phyloP scores from a whole-genome alignment of 2,329 filamentous ascomycete genomes.

The Xylariaceae sp. region DNA sequence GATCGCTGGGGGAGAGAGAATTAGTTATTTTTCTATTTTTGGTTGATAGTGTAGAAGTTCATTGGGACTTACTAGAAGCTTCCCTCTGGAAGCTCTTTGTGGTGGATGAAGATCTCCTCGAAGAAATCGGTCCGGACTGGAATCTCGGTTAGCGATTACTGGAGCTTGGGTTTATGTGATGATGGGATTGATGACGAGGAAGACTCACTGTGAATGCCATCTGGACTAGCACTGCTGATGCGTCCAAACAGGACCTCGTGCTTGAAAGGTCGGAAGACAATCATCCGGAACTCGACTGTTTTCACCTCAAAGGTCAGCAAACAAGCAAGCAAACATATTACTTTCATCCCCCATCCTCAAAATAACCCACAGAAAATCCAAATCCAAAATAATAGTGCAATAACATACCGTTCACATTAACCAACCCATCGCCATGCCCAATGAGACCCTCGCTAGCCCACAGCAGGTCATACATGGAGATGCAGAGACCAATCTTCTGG shows the following conservation, averaged over 20 bases:
- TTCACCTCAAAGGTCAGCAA: background rate
- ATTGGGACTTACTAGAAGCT: slow-evolving; percentile 65
- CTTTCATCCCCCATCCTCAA: background rate
- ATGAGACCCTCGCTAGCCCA: slow-evolving; percentile 91
- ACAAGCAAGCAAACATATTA: too few relatives aligned
- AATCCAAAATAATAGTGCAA: background rate
- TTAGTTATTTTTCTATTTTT: slow-evolving; percentile 28
- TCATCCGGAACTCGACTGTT: slow-evolving; percentile 83
- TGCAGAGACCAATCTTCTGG: slow-evolving; percentile 89
- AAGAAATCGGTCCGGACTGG: slow-evolving; percentile 89
- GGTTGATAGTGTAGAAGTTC: background rate
- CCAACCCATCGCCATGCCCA: slow-evolving; percentile 84
- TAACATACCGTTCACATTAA: slow-evolving; percentile 81
- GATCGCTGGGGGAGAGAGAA: slow-evolving; percentile 56
- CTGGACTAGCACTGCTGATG: slow-evolving; percentile 70
- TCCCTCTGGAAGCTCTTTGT: slow-evolving; percentile 70
- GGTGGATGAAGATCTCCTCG: slow-evolving; percentile 81
- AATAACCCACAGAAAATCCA: background rate
- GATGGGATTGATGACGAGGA: too few relatives aligned
- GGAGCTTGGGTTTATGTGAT: background rate
- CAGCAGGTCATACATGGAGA: slow-evolving; percentile 88
- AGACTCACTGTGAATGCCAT: slow-evolving; percentile 66
- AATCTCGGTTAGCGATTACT: slow-evolving; percentile 1
- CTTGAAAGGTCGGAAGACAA: slow-evolving; percentile 95
- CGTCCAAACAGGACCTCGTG: slow-evolving; percentile 85